Evolutionary conservation across 768 basidiomycete genomes (phyloP).

Genomic region (Lactarius sanguifluus): DNA sequence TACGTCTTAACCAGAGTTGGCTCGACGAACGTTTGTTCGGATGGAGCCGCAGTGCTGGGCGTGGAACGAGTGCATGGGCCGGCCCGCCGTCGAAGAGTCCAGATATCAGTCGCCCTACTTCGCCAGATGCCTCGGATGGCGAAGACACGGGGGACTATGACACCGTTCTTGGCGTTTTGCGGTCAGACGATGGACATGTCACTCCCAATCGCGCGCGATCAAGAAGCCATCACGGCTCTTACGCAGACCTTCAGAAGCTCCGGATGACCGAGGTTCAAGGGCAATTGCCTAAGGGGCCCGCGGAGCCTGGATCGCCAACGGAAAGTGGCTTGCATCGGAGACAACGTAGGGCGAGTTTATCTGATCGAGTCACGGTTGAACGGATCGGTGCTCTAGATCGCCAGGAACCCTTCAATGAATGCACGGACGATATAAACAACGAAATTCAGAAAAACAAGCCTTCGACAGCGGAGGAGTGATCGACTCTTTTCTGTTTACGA

Average conservation of each 20-base stretch:
- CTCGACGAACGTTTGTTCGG: slow-evolving; percentile 91
- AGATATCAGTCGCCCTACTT: slow-evolving; percentile 61
- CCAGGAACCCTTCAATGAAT: slow-evolving; percentile 57
- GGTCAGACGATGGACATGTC: slow-evolving; percentile 47
- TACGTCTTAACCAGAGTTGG: slow-evolving; percentile 54
- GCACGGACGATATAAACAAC: slow-evolving; percentile 65
- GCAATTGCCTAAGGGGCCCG: slow-evolving; percentile 32
- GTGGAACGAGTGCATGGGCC: slow-evolving; percentile 88
- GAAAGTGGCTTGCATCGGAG: slow-evolving; percentile 46
- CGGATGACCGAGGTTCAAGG: slow-evolving; percentile 36
- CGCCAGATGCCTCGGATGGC: slow-evolving; percentile 79
- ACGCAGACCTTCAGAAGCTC: slow-evolving; percentile 77
- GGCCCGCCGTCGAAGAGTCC: slow-evolving; percentile 51
- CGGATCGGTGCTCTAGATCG: slow-evolving; percentile 61
- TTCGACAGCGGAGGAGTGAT: slow-evolving; percentile 13
- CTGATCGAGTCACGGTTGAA: slow-evolving; percentile 60
- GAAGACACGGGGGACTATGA: slow-evolving; percentile 92
- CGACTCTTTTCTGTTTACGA: slow-evolving; percentile 30
- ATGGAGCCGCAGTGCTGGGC: slow-evolving; percentile 71
- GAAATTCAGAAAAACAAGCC: slow-evolving; percentile 49
- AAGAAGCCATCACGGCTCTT: slow-evolving; percentile 68
- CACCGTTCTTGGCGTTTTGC: slow-evolving; percentile 72
- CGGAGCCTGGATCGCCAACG: slow-evolving; percentile 33
- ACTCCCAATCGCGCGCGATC: slow-evolving; percentile 40
- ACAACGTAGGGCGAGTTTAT: slow-evolving; percentile 57